Base-by-base conservation (phyloP, 257 asterid genomes). In the Misopates orontium region DNA sequence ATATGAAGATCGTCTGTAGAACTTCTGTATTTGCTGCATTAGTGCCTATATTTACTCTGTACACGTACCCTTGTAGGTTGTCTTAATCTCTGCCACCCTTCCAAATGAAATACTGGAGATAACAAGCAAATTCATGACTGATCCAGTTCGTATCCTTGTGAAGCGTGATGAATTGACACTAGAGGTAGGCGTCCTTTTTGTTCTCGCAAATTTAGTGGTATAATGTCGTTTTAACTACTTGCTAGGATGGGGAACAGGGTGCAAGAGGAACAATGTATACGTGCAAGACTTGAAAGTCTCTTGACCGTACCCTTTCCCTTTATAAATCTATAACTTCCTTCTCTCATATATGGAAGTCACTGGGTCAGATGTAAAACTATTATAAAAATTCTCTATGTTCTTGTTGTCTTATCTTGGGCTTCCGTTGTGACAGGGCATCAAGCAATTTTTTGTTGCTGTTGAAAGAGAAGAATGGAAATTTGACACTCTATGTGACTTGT, bases 131-230 rank as follows among this genome's bases (percentile, higher is more conserved):
- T 94, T 94, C 81, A 94, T 94, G 99, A 90, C 99, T 1, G 99
- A 88, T 72, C 99, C 99, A 36, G 97, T 94, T 64, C 90, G 99
- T 53, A 90, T 90, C 68, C 97, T 94, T 41, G 99, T 94, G 45
- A 94, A 94, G 75, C 97, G 96, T 84, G 99, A 94, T 86, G 99
- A 94, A 56, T 83, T 94, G 95, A 94, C 99, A 10, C 85, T 90
- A 24, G 99, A 94, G 95, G 99, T 82, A 72, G 12, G 82, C 59
- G 17, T 42, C 21, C 21, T 53, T 1, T 44, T 41, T 60, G 1
- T 47, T 52, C 8, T 66, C 18, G 40, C 42, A 36, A 1, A 3
- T 36, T 36, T 36, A 60, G 7, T 14, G 13, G 11, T 50, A 42
- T n/a, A n/a, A 3, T 61, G 22, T 28, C 25, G 17, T 55, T 4